phyloP scores from a whole-genome alignment of 768 basidiomycete species.

The Pleurotus pulmonarius region DNA sequence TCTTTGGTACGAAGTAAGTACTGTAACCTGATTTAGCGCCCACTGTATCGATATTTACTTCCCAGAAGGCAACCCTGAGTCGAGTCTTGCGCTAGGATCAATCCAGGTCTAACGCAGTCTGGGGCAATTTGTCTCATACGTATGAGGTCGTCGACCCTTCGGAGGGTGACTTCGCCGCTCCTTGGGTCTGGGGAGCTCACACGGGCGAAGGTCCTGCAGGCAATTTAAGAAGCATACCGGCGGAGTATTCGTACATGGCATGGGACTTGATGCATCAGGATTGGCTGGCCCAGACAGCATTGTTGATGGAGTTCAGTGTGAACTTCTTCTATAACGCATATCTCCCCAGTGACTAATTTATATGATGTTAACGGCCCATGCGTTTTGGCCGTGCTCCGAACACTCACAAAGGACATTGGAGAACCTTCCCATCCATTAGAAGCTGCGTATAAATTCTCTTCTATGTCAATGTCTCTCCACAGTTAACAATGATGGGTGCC shows the following conservation, averaged over 20 bases:
- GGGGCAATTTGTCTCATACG: not conserved
- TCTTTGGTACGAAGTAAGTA: no score
- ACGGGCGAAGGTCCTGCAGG: no score
- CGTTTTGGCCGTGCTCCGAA: not conserved
- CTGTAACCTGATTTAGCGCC: no score
- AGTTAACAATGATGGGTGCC: not conserved
- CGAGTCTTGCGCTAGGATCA: not conserved
- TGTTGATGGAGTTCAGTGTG: not conserved
- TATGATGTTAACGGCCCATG: not conserved
- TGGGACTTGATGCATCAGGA: not conserved
- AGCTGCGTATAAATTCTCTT: not conserved
- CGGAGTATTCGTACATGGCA: not conserved
- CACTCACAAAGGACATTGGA: not conserved
- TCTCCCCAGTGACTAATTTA: not conserved
- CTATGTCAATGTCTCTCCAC: not conserved
- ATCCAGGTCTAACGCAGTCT: not conserved
- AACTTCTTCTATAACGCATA: not conserved
- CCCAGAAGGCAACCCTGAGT: not conserved
- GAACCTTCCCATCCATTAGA: not conserved
- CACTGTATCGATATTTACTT: not conserved
- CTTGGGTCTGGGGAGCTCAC: no score
- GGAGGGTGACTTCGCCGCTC: no score
- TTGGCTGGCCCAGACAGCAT: not conserved
- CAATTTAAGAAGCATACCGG: not conserved
- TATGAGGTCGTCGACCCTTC: not conserved